Evolutionary conservation across 2,329 filamentous ascomycete genomes (phyloP).

Genomic region (Geosmithia flava): DNA sequence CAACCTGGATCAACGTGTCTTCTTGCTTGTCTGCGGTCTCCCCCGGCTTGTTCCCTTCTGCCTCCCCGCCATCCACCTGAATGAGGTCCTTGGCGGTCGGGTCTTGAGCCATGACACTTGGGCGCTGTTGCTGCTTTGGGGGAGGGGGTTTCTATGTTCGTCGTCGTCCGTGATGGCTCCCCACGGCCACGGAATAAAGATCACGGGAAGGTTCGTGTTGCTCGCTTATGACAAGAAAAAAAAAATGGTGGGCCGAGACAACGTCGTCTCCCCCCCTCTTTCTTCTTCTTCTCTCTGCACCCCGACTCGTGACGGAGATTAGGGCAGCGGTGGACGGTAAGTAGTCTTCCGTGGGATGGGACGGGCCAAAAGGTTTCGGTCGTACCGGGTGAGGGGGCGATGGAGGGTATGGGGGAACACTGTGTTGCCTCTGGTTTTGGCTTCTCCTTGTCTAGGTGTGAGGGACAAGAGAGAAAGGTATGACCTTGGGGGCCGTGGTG

Average conservation of each 20-base stretch:
- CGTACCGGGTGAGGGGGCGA: background rate
- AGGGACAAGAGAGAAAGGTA: background rate
- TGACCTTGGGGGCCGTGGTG: background rate
- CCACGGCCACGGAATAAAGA: background rate
- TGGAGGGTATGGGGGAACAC: background rate
- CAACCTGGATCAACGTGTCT: background rate
- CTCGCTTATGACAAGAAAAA: background rate
- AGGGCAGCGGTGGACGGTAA: background rate
- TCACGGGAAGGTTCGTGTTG: background rate
- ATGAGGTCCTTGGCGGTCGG: background rate
- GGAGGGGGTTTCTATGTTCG: background rate
- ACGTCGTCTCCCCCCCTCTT: background rate
- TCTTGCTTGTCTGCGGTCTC: background rate
- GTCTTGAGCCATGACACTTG: background rate
- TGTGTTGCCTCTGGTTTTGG: background rate
- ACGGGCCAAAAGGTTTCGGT: background rate
- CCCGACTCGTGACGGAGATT: background rate
- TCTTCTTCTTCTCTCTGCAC: no score
- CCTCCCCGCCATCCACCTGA: background rate
- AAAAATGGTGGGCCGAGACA: background rate
- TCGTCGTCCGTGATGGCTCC: background rate
- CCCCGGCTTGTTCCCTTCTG: background rate
- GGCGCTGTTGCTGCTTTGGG: background rate
- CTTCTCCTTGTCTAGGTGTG: background rate
- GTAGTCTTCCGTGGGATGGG: background rate